A percentile compares a stretch with the other conserved stretches of the same genome.
phyloP scores from a whole-genome alignment of 257 asterid genomes.

The Paulownia fortunei region DNA sequence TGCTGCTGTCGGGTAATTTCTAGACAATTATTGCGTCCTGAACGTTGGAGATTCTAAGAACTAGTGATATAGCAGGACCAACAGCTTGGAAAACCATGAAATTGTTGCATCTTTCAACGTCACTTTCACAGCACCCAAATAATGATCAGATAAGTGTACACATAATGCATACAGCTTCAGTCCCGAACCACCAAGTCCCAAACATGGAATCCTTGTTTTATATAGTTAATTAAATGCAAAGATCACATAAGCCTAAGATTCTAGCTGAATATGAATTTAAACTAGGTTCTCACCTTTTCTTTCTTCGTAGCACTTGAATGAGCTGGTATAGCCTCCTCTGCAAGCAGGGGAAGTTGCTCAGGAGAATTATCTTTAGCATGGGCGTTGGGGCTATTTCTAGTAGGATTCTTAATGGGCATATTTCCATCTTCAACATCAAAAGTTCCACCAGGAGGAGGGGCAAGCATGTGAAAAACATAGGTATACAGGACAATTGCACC shows the following conservation, averaged over 20 bases:
- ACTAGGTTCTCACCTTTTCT: slow-evolving; percentile 54
- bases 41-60: slow-evolving; percentile 8
- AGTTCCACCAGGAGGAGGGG: slow-evolving; percentile 92
- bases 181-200: background rate
- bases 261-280: slow-evolving; percentile 14
- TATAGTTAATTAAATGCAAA: background rate
- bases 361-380: slow-evolving; percentile 48
- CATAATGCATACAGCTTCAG: slow-evolving; percentile 5
- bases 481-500: slow-evolving; percentile 96
- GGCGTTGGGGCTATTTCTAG: slow-evolving; percentile 38
- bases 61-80: slow-evolving; percentile 8
- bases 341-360: slow-evolving; percentile 76
- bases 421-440: slow-evolving; percentile 62
- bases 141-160: background rate
- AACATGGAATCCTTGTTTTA: background rate
- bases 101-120: background rate
- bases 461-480: slow-evolving; percentile 90
- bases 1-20: no score
- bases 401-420: slow-evolving; percentile 52
- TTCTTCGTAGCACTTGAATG: slow-evolving; percentile 46
- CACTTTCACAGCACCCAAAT: background rate
- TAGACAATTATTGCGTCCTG: no score
- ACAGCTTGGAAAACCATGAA: background rate
- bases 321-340: slow-evolving; percentile 50
- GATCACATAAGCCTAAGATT: background rate